A percentile compares a stretch with the other conserved stretches of the same genome.
Conservation (phyloP, 768 basidiomycete species). For the Macrolepiota fuliginosa region DNA sequence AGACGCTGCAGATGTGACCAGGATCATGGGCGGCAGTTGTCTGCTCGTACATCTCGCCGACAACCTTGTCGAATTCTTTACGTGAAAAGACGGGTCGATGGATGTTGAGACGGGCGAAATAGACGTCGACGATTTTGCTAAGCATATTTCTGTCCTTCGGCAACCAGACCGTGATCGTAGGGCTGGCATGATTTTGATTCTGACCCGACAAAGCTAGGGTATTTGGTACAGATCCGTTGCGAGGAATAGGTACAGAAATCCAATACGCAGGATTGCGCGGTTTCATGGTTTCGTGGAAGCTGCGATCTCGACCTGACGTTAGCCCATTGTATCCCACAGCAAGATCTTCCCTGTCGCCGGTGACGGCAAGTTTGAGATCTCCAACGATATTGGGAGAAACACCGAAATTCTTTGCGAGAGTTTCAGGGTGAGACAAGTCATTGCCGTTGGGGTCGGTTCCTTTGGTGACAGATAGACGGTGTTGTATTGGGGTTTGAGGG, state of each 20-base stretch:
- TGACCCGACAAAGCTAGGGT: conserved; percentile 32
- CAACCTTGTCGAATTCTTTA: conserved; percentile 60
- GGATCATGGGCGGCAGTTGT: conserved; percentile 55
- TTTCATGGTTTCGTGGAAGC: conserved; percentile 44
- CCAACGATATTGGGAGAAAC: conserved; percentile 70
- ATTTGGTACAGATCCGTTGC: conserved; percentile 36
- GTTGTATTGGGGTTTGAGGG: neutral
- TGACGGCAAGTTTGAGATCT: conserved; percentile 51
- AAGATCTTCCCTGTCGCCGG: conserved; percentile 66
- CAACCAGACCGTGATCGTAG: conserved; percentile 57
- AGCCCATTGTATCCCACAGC: conserved; percentile 75
- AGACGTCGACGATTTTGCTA: conserved; percentile 59
- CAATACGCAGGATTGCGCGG: conserved; percentile 65
- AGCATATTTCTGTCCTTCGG: conserved; percentile 76
- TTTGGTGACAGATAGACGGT: conserved; percentile 33
- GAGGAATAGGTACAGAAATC: conserved; percentile 52
- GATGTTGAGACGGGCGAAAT: conserved; percentile 74
- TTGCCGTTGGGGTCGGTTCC: conserved; percentile 79
- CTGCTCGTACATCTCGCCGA: conserved; percentile 67
- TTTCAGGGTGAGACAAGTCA: conserved; percentile 73
- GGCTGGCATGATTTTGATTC: conserved; percentile 23
- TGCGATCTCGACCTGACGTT: conserved; percentile 65
- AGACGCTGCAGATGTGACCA: conserved; percentile 75
- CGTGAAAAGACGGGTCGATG: conserved; percentile 78
- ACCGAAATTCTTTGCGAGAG: conserved; percentile 78